A percentile compares a stretch with the other conserved stretches of the same genome.
Conservation (phyloP, 192 early-diverging fungal species). For the Thamnidium elegans region DNA sequence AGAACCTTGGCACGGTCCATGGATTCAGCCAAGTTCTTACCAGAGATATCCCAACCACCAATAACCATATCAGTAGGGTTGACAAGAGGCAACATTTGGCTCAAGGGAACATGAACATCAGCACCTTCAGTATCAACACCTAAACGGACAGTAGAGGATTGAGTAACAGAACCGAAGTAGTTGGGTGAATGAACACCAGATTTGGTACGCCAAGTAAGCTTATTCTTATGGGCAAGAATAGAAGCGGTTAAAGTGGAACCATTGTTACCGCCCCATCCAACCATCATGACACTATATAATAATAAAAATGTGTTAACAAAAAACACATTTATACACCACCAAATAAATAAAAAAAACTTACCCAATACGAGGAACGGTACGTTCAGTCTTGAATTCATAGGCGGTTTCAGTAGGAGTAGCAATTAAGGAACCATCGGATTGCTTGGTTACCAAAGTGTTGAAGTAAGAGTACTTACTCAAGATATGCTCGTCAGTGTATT, state of each 20-base stretch:
- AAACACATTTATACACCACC: slow-evolving; percentile 2
- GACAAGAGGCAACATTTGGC: slow-evolving; percentile 92
- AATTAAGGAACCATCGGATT: slow-evolving; percentile 62
- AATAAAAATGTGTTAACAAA: background rate
- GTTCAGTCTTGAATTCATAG: slow-evolving; percentile 89
- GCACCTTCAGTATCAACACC: slow-evolving; percentile 79
- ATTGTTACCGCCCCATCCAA: slow-evolving; percentile 99
- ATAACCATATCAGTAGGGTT: slow-evolving; percentile 96
- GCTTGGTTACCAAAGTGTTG: slow-evolving; percentile 77
- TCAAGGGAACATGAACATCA: slow-evolving; percentile 94
- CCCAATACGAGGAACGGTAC: slow-evolving; percentile 79
- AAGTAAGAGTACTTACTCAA: slow-evolving; percentile 86
- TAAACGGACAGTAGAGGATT: slow-evolving; percentile 94
- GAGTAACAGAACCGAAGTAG: slow-evolving; percentile 97
- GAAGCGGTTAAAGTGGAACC: slow-evolving; percentile 96
- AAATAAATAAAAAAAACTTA: slow-evolving; percentile 38
- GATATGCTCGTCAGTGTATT: slow-evolving; percentile 79
- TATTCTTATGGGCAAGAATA: slow-evolving; percentile 90
- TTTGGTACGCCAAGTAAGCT: slow-evolving; percentile 91
- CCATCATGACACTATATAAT: slow-evolving; percentile 85
- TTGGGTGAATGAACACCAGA: slow-evolving; percentile 88
- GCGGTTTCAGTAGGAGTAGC: slow-evolving; percentile 83
- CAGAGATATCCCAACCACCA: slow-evolving; percentile 98
- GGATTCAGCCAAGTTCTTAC: slow-evolving; percentile 79
- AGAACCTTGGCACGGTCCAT: slow-evolving; percentile 97